phyloP scores from a whole-genome alignment of 2,329 filamentous ascomycete genomes.

The Colletotrichum salicis region DNA sequence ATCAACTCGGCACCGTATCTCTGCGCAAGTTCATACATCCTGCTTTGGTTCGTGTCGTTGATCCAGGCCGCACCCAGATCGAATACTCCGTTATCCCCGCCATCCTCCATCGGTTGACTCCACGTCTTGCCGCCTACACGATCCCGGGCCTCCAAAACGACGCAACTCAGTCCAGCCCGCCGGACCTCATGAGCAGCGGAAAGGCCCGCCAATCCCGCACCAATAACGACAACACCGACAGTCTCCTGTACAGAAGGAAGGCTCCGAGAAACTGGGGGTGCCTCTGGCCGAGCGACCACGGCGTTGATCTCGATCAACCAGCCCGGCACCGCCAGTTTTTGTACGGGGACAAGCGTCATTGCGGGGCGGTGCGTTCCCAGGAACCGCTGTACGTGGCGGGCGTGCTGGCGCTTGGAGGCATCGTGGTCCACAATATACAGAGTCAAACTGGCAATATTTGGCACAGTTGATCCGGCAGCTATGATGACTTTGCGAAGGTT shows the following conservation, averaged over 20 bases:
- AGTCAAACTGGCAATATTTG: slow-evolving; percentile 53
- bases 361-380: slow-evolving; percentile 52
- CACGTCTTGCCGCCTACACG: slow-evolving; percentile 64
- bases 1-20: slow-evolving; percentile 55
- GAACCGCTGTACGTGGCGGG: slow-evolving; percentile 49
- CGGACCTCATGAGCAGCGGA: slow-evolving; percentile 49
- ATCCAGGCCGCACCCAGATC: slow-evolving; percentile 71
- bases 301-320: slow-evolving; percentile 58
- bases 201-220: slow-evolving; percentile 55
- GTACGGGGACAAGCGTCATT: slow-evolving; percentile 55
- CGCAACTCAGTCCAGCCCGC: slow-evolving; percentile 48
- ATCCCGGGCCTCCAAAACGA: slow-evolving; percentile 60
- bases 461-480: slow-evolving; percentile 47
- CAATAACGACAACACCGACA: slow-evolving; percentile 52
- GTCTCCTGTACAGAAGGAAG: not conserved
- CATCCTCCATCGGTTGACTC: slow-evolving; percentile 46
- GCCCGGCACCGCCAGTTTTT: slow-evolving; percentile 48
- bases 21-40: slow-evolving; percentile 53
- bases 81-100: slow-evolving; percentile 44
- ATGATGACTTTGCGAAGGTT: slow-evolving; percentile 50
- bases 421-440: slow-evolving; percentile 58
- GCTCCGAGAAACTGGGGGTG: slow-evolving; percentile 10
- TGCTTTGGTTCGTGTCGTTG: slow-evolving; percentile 64
- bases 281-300: slow-evolving; percentile 41
- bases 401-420: slow-evolving; percentile 47